Base-by-base conservation (phyloP, 495 filamentous ascomycete species). In the Achaetomiella virescens region DNA sequence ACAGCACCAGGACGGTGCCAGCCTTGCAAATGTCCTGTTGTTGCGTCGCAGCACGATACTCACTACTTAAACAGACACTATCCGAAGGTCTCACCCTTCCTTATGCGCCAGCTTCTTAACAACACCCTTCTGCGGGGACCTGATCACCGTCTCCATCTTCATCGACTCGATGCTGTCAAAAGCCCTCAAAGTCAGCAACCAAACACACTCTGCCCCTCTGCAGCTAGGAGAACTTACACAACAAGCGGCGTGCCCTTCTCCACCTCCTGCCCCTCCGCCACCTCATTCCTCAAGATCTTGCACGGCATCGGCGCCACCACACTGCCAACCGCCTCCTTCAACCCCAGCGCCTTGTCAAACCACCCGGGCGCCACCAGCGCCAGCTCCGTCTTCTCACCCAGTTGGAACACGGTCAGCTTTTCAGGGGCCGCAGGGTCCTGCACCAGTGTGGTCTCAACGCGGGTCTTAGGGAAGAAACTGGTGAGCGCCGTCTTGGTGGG, bases 111-210 rank as follows among this genome's bases (percentile, higher is more conserved):
- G 74, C 70, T 81, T 88, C 54, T 84, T 82, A 55, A 98, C 81
- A 9, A 84, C 79, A 7, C 90, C 93, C 58, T 84, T 84, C 45
- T 90, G 84, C 11, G 93, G 93, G 59, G 88, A 91, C 56, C 93
- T 79, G 55, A 98, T 96, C 33, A 95, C 90, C 31, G 90, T 98
- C 73, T 98, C 93, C 93, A 98, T 98, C 80, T 98, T 98, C 93
- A 98, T 98, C 54, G 92, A 97, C 72, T 98, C 93, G 65, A 98
- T 95, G 1, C 79, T 78, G 43, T 11, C n/a, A n/a, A 24, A 17
- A 17, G 11, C 5, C 44, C 33, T 46, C 21, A 14, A n/a, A 33
- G 35, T 65, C 47, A 71, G 66, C 41, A 55, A 12, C 9, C 5
- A 9, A 6, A 25, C 20, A n/a, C 4, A n/a, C 18, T 17, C 15